Conservation (phyloP, 345 rosid species). For the Citropsis articulata region DNA sequence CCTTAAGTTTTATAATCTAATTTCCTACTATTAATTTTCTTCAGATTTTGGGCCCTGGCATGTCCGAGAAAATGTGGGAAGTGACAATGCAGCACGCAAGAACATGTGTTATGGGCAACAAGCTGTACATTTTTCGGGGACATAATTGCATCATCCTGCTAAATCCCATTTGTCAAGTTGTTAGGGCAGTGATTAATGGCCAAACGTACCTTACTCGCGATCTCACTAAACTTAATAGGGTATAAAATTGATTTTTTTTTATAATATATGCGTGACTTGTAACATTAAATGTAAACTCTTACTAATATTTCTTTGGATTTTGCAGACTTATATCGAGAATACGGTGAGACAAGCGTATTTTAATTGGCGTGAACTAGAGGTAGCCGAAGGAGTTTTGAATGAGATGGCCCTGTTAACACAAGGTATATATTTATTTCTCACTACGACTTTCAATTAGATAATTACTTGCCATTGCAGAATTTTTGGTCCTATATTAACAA, state of each 20-base stretch:
- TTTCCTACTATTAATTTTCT: background rate
- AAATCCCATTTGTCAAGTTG: slow-evolving; percentile 70
- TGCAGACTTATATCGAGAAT: slow-evolving; percentile 43
- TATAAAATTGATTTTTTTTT: slow-evolving; percentile 18
- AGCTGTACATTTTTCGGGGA: slow-evolving; percentile 37
- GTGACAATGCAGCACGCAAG: slow-evolving; percentile 67
- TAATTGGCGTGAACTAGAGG: slow-evolving; percentile 52
- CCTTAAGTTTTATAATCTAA: background rate
- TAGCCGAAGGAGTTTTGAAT: slow-evolving; percentile 35
- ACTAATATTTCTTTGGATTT: background rate
- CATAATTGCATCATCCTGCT: slow-evolving; percentile 31
- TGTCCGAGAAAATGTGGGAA: slow-evolving; percentile 89
- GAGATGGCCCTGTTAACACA: slow-evolving; percentile 52
- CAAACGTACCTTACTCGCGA: slow-evolving; percentile 33
- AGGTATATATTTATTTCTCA: slow-evolving; percentile 31
- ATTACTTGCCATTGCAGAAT: background rate
- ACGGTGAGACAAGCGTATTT: slow-evolving; percentile 58
- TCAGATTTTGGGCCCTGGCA: slow-evolving; percentile 67
- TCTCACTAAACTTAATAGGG: slow-evolving; percentile 33
- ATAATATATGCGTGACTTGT: too few species aligned
- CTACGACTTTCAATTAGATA: background rate
- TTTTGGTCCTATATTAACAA: background rate
- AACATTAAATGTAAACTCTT: background rate
- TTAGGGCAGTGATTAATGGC: slow-evolving; percentile 47
- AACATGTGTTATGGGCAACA: slow-evolving; percentile 63